Evolutionary conservation across 2,329 filamentous ascomycete genomes (phyloP).

Genomic region (Aspergillus pseudonomiae): DNA sequence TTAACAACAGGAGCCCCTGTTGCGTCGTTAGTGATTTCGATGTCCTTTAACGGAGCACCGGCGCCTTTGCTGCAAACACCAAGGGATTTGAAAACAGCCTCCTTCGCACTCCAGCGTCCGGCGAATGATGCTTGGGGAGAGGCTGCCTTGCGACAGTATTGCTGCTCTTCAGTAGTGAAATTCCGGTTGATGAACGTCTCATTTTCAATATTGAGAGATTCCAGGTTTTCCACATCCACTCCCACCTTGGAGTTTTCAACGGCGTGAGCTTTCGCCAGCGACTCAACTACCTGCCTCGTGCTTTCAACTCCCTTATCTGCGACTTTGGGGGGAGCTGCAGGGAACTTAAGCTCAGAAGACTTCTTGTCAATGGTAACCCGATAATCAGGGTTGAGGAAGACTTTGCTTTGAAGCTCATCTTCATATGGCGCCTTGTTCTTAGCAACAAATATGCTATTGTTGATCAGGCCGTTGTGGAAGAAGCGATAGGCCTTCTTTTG

Average conservation of each 20-base stretch:
- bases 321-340: constrained; percentile 68
- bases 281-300: constrained; percentile 76
- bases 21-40: constrained; percentile 83
- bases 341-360: constrained; percentile 74
- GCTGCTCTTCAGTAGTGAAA: constrained; percentile 82
- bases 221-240: constrained; percentile 89
- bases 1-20: constrained; percentile 81
- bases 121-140: constrained; percentile 89
- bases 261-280: constrained; percentile 68
- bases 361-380: constrained; percentile 87
- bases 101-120: constrained; percentile 95
- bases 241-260: constrained; percentile 76
- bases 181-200: constrained; percentile 94
- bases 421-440: constrained; percentile 90
- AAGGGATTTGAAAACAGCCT: constrained; percentile 96
- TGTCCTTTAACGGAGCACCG: constrained; percentile 87
- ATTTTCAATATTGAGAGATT: constrained; percentile 87
- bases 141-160: constrained; percentile 80
- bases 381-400: constrained; percentile 92
- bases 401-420: constrained; percentile 79
- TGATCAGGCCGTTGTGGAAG: constrained; percentile 98
- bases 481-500: constrained; percentile 99
- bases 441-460: constrained; percentile 95
- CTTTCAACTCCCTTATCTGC: constrained; percentile 61
- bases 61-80: constrained; percentile 85